phyloP scores from a whole-genome alignment of 805 yeast species.

The Metschnikowia cerradonensis region DNA sequence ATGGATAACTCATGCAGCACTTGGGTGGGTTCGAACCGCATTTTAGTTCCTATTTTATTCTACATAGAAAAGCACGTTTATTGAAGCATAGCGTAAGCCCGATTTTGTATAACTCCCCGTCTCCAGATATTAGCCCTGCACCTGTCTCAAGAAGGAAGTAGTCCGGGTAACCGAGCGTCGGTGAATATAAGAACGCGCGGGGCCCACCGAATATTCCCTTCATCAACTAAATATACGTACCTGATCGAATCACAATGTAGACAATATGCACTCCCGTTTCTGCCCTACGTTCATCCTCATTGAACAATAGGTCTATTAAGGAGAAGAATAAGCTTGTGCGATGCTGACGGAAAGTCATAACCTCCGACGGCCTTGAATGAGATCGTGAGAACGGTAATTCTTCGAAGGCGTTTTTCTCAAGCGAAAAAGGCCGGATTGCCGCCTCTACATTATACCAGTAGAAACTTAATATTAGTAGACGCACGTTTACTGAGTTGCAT shows the following conservation, averaged over 20 bases:
- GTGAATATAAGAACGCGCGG: constrained; percentile 8
- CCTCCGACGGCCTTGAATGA: constrained; percentile 16
- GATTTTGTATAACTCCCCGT: background rate
- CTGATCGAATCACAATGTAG: background rate
- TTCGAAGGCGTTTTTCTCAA: constrained; percentile 11
- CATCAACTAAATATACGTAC: background rate
- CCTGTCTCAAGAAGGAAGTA: background rate
- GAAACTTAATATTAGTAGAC: background rate
- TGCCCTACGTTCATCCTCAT: constrained; percentile 20
- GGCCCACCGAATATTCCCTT: background rate
- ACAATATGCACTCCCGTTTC: constrained; percentile 19
- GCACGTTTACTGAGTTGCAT: background rate
- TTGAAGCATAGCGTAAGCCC: background rate
- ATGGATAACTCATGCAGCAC: background rate
- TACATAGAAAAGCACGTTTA: background rate
- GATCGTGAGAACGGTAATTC: constrained; percentile 18
- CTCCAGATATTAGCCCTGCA: background rate
- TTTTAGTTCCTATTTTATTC: constrained; percentile 1
- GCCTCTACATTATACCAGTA: constrained; percentile 11
- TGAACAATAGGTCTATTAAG: constrained; percentile 19
- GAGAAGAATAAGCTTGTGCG: constrained; percentile 20
- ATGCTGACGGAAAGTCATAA: constrained; percentile 16
- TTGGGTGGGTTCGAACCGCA: background rate
- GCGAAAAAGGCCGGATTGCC: constrained; percentile 12
- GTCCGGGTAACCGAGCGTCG: constrained; percentile 9